Evolutionary conservation across 495 filamentous ascomycete species (phyloP).

Genomic region (Penicillium subrubescens): DNA sequence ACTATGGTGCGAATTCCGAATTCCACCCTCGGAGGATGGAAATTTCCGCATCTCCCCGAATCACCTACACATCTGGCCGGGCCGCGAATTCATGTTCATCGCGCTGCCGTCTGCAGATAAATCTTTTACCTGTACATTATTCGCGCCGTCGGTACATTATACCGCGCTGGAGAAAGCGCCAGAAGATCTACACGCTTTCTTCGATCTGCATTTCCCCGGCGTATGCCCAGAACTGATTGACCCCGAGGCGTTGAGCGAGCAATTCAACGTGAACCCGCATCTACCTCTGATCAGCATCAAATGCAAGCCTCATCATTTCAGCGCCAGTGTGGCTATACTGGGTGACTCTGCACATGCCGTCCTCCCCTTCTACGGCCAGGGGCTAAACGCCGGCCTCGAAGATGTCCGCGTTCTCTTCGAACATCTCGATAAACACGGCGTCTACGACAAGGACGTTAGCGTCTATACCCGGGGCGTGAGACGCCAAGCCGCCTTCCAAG

Average conservation of each 20-base stretch:
- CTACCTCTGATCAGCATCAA: conserved; percentile 92
- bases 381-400: conserved; percentile 86
- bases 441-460: conserved; percentile 35
- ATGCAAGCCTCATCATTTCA: conserved; percentile 83
- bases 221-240: conserved; percentile 79
- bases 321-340: conserved; percentile 75
- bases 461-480: conserved; percentile 43
- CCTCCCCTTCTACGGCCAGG: conserved; percentile 92
- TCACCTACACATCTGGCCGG: conserved; percentile 98
- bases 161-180: conserved; percentile 59
- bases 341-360: conserved; percentile 97
- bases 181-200: conserved; percentile 64
- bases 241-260: conserved; percentile 62
- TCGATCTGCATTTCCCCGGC: conserved; percentile 81
- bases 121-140: conserved; percentile 94
- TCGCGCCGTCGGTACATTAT: conserved; percentile 63
- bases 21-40: conserved; percentile 57
- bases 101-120: conserved; percentile 87
- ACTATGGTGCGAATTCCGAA: conserved; percentile 94
- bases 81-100: conserved; percentile 93
- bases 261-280: conserved; percentile 80
- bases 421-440: conserved; percentile 64
- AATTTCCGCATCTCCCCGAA: conserved; percentile 82
- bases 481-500: conserved; percentile 62
- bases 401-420: conserved; percentile 82